Conservation (phyloP, 1,139 yeast species). For the Debaryomyces singareniensis region DNA sequence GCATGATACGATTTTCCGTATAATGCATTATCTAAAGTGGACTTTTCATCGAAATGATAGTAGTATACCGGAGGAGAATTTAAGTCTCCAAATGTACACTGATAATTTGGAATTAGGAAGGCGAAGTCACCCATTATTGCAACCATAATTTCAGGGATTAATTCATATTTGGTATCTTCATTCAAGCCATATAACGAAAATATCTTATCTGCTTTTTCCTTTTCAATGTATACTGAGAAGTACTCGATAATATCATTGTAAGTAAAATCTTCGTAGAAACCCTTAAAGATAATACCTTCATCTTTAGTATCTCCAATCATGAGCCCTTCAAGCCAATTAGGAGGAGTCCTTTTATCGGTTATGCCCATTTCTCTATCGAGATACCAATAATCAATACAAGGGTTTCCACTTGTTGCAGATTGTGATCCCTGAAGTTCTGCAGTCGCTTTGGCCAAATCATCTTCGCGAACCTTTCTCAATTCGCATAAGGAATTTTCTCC, state of each 20-base stretch:
- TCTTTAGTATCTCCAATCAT: conserved; percentile 1
- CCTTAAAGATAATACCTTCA: conserved; percentile 1
- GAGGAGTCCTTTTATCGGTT: neutral
- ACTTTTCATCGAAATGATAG: conserved; percentile 1
- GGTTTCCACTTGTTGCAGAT: conserved; percentile 1
- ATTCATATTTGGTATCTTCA: neutral
- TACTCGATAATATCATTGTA: neutral
- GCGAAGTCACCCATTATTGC: conserved; percentile 1
- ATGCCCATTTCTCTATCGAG: neutral
- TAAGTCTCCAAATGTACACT: no score
- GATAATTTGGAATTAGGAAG: conserved; percentile 1
- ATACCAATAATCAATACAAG: conserved; percentile 1
- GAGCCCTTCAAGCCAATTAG: conserved; percentile 1
- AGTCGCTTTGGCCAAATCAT: conserved; percentile 1
- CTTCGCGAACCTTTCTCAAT: conserved; percentile 1
- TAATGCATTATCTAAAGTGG: conserved; percentile 1
- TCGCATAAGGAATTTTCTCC: neutral
- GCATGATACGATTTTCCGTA: conserved; percentile 1
- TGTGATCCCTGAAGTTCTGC: neutral
- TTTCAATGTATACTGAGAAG: neutral
- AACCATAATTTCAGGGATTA: neutral
- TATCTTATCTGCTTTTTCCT: neutral
- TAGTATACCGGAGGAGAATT: neutral
- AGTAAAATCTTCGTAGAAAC: neutral
- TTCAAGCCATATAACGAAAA: neutral